Percentiles rank a stretch among this genome's conserved stretches.
Conservation (phyloP, 2,329 filamentous ascomycete species). For the Scolecobasidium constrictum region DNA sequence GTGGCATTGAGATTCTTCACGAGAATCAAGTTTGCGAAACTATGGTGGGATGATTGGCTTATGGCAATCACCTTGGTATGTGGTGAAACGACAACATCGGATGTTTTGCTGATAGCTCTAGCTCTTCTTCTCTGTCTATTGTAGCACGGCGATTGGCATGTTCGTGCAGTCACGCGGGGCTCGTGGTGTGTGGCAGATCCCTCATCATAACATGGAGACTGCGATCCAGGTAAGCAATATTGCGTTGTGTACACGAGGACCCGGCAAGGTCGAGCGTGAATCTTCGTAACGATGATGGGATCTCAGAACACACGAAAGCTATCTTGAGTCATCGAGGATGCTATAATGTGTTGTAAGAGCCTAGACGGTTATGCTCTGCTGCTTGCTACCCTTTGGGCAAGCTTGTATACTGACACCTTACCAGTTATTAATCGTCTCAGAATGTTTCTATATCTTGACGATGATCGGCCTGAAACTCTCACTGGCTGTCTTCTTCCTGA, state of each 20-base stretch:
- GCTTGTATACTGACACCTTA: too few species aligned
- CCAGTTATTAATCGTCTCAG: slow-evolving; percentile 23
- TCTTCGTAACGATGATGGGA: too few species aligned
- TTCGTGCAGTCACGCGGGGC: background rate
- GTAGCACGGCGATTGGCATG: slow-evolving; percentile 13
- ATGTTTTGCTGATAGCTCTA: slow-evolving; percentile 8
- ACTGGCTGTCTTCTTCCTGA: slow-evolving; percentile 32
- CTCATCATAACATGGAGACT: slow-evolving; percentile 6
- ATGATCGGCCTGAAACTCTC: slow-evolving; percentile 33
- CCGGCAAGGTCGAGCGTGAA: too few species aligned
- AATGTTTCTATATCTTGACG: slow-evolving; percentile 27
- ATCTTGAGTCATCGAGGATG: too few species aligned
- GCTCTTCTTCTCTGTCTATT: slow-evolving; percentile 18
- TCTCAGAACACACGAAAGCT: too few species aligned
- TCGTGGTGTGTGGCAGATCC: background rate
- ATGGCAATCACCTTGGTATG: slow-evolving; percentile 28
- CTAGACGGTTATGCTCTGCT: background rate
- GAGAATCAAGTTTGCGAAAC: background rate
- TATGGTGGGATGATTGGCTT: slow-evolving; percentile 33
- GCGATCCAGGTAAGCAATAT: too few species aligned
- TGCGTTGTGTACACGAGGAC: too few species aligned
- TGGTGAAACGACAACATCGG: background rate
- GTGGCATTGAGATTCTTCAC: slow-evolving; percentile 2
- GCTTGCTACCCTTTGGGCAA: background rate
- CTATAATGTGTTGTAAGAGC: slow-evolving; percentile 11